These are phyloP conservation scores for Dictyostelium capitatum DNA, from an alignment of 78 protist genomes.

Conservation along the genomic window DNA sequence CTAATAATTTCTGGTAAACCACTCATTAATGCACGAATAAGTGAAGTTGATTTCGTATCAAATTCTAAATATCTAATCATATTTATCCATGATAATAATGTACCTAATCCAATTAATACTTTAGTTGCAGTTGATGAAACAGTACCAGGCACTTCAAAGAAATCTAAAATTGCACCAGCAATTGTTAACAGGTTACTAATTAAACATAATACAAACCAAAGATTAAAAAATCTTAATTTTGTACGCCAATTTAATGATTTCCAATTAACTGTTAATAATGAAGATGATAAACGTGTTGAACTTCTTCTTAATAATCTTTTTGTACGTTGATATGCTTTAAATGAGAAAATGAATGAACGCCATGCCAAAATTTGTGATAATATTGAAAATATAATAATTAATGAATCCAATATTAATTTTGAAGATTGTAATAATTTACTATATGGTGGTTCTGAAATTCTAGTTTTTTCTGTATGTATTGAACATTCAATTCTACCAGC, in stretches of 20 bases:
- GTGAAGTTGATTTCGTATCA: conserved; percentile 62
- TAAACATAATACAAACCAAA: conserved; percentile 73
- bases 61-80: conserved; percentile 74
- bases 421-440: conserved; percentile 60
- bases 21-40: conserved; percentile 64
- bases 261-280: conserved; percentile 46
- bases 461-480: conserved; percentile 7
- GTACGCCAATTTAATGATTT: conserved; percentile 48
- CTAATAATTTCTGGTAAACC: conserved; percentile 78
- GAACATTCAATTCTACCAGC: conserved; percentile 44
- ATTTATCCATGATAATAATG: conserved; percentile 57
- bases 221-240: conserved; percentile 80
- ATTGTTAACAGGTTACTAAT: conserved; percentile 34
- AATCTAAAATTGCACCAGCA: conserved; percentile 58
- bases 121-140: conserved; percentile 20
- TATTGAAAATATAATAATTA: conserved; percentile 50
- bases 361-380: conserved; percentile 68
- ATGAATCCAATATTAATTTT: conserved; percentile 55
- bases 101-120: conserved; percentile 45
- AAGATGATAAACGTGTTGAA: not conserved
- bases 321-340: conserved; percentile 76
- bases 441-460: conserved; percentile 65
- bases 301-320: conserved; percentile 30
- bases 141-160: conserved; percentile 47
- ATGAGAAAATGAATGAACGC: conserved; percentile 70